Evolutionary conservation across 2,329 filamentous ascomycete genomes (phyloP).

Genomic region (Xylaria multiplex): DNA sequence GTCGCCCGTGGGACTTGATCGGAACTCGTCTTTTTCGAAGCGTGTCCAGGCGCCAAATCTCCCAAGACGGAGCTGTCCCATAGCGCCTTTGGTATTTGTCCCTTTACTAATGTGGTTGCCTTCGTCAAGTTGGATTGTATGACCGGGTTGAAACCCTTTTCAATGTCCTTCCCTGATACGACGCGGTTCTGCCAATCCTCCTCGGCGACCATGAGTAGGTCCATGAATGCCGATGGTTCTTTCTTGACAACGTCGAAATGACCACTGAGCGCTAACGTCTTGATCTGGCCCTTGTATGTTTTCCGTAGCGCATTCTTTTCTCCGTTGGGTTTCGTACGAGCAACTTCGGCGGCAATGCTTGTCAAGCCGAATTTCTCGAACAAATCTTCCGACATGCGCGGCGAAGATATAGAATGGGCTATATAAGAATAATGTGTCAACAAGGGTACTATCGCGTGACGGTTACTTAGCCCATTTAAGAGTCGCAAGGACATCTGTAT

Average conservation of each 20-base stretch:
- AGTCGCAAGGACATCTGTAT: constrained; percentile 32
- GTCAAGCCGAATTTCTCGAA: constrained; percentile 68
- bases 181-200: constrained; percentile 67
- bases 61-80: constrained; percentile 70
- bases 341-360: constrained; percentile 68
- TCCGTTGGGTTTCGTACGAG: constrained; percentile 71
- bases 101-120: constrained; percentile 68
- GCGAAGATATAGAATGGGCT: constrained; percentile 61
- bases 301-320: constrained; percentile 74
- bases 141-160: constrained; percentile 60
- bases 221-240: constrained; percentile 64
- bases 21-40: constrained; percentile 52
- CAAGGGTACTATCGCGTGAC: constrained; percentile 49
- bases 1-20: constrained; percentile 59
- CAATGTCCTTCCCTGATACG: constrained; percentile 65
- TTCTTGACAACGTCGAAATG: constrained; percentile 70
- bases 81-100: constrained; percentile 62
- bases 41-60: constrained; percentile 59
- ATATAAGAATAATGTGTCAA: constrained; percentile 59
- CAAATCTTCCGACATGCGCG: constrained; percentile 64
- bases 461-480: constrained; percentile 33
- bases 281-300: constrained; percentile 75
- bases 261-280: constrained; percentile 69
- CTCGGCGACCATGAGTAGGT: constrained; percentile 62
- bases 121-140: constrained; percentile 57